Base-by-base conservation (phyloP, 2,329 filamentous ascomycete genomes). In the Bipolaris zeicola region DNA sequence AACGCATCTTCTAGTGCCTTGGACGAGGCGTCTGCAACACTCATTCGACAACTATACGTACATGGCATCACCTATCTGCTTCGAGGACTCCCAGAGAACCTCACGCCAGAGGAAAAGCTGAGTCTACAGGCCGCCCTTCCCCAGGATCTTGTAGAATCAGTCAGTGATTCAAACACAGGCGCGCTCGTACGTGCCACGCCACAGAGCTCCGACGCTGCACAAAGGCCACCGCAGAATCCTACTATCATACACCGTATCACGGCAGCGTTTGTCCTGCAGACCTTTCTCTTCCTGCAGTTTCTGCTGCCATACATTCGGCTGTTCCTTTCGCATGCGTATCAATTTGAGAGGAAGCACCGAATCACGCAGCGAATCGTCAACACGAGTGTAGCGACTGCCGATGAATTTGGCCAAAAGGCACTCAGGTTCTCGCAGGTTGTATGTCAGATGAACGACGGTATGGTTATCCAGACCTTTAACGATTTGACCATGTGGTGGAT, bases 261-360 rank as follows among this genome's bases (percentile, higher is more conserved):
- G 0, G 85, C 86, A 5, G 78, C 79, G 16, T 69, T 78, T 1
- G 85, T 89, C 6, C 74, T 89, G 44, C 80, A 85, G 33, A 52
- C 86, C 1, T 86, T 90, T 62, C 71, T 90, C 5, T 62, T 88
- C 6, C 54, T 86, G 24, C 84, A 87, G 50, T 80, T 89, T 45
- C 59, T 89, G 14, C 71, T 88, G 10, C 87, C 88, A 1, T 89
- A 88, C 65, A 67, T 87, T 31, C 81, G 84, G 60, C 65, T 82
- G 4, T 71, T 89, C 11, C 63, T 87, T 13, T 78, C 79, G 14
- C 74, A 81, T 14, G 79, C 83, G 14, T 87, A 87, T 60, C 78
- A 81, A 46, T 87, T 88, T 60, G 89, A 92, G 70, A 82, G 87
- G 14, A 82, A 86, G 62, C 85, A 91, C 74, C 85, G 84, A 60